phyloP scores from a whole-genome alignment of 1,284 basidiomycete species.

The Heterobasidion occidentale region DNA sequence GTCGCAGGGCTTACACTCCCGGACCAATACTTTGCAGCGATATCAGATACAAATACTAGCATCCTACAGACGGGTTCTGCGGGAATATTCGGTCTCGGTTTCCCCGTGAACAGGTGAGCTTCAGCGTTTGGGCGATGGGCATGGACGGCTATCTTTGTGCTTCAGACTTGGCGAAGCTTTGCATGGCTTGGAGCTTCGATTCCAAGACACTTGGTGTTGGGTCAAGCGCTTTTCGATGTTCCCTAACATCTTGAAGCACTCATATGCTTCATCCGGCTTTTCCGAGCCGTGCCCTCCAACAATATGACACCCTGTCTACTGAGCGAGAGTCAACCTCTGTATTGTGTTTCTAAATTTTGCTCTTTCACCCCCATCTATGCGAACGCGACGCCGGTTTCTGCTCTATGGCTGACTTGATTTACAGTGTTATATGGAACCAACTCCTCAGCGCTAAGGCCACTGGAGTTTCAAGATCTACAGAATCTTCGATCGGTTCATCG shows the following conservation, averaged over 20 bases:
- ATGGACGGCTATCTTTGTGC: slow-evolving; percentile 12
- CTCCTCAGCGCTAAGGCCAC: neutral
- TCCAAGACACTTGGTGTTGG: neutral
- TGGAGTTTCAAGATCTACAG: slow-evolving; percentile 8
- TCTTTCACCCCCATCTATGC: too few species aligned
- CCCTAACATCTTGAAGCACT: neutral
- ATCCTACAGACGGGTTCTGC: slow-evolving; percentile 25
- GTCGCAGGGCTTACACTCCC: slow-evolving; percentile 23
- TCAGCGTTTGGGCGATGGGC: neutral
- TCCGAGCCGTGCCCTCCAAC: too few species aligned
- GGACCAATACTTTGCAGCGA: slow-evolving; percentile 26
- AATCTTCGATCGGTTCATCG: neutral
- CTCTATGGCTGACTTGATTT: too few species aligned
- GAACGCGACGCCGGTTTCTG: too few species aligned
- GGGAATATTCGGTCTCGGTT: slow-evolving; percentile 30
- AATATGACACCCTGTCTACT: too few species aligned
- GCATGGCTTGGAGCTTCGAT: neutral
- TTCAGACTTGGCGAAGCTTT: neutral
- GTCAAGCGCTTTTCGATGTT: neutral
- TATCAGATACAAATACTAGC: slow-evolving; percentile 26
- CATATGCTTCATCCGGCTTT: too few species aligned
- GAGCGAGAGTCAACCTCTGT: too few species aligned
- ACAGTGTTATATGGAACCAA: too few species aligned
- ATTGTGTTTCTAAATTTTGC: too few species aligned
- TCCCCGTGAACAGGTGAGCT: slow-evolving; percentile 25